These are phyloP conservation scores for slime mould (Dictyostelium discoideum) DNA, from an alignment of 78 protist genomes.

Conservation along the genomic window dicty_2.7 NC_007091.3:1123001-1123500, in stretches of 20 bases:
- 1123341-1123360: constrained; percentile 95
- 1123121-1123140: constrained; percentile 90
- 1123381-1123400: constrained; percentile 97
- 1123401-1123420: constrained; percentile 91
- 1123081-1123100: constrained; percentile 95
- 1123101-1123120: constrained; percentile 96
- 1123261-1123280: constrained; percentile 94
- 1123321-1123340: constrained; percentile 99
- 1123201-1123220: constrained; percentile 91
- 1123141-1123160: constrained; percentile 97
- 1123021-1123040: constrained; percentile 98
- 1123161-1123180: constrained; percentile 96
- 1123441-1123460: constrained; percentile 88
- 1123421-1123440: constrained; percentile 95
- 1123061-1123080: constrained; percentile 86
- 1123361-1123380: constrained; percentile 96
- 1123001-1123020: constrained; percentile 95
- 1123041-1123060: constrained; percentile 93
- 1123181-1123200: constrained; percentile 94
- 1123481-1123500: constrained; percentile 53
- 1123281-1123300: constrained; percentile 99
- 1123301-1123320: constrained; percentile 98
- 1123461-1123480: constrained; percentile 95
- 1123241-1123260: constrained; percentile 95
- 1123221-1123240: constrained; percentile 97